phyloP scores from a whole-genome alignment of 768 basidiomycete genomes.

The Tylopilus intermedius region DNA sequence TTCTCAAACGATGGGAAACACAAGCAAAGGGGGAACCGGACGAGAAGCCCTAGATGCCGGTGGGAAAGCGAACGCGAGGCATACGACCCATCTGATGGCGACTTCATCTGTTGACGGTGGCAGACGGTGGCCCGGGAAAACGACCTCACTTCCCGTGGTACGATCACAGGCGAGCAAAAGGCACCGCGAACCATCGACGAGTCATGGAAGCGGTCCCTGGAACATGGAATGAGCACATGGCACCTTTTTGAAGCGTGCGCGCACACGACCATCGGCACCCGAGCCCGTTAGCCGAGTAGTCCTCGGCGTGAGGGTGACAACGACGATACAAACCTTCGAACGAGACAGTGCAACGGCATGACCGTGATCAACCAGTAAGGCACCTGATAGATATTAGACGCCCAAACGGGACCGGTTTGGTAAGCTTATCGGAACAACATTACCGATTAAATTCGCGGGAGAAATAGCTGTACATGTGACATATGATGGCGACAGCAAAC shows the following conservation, averaged over 20 bases:
- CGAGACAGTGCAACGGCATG: neutral
- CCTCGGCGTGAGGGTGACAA: neutral
- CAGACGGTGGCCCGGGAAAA: neutral
- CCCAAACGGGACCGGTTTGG: neutral
- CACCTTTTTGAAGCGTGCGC: no score
- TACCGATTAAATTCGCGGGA: slow-evolving; percentile 10
- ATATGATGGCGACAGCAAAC: neutral
- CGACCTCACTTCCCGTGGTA: neutral
- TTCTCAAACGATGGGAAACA: no score
- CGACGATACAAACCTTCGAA: neutral
- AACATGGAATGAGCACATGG: neutral
- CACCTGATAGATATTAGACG: neutral
- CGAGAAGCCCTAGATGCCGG: neutral
- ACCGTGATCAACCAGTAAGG: neutral
- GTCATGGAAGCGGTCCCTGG: neutral
- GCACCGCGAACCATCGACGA: neutral
- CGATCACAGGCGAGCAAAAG: no score
- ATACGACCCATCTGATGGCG: neutral
- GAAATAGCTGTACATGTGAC: neutral
- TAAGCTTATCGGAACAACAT: neutral
- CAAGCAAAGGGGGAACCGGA: no score
- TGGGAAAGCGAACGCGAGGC: neutral
- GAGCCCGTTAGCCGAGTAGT: neutral
- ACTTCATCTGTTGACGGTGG: neutral
- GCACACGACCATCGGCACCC: neutral